Evolutionary conservation across 1,139 yeast species (phyloP), one percentile per base, ranked within the genome.

Genomic region (Geotrichum aggregatum): DNA sequence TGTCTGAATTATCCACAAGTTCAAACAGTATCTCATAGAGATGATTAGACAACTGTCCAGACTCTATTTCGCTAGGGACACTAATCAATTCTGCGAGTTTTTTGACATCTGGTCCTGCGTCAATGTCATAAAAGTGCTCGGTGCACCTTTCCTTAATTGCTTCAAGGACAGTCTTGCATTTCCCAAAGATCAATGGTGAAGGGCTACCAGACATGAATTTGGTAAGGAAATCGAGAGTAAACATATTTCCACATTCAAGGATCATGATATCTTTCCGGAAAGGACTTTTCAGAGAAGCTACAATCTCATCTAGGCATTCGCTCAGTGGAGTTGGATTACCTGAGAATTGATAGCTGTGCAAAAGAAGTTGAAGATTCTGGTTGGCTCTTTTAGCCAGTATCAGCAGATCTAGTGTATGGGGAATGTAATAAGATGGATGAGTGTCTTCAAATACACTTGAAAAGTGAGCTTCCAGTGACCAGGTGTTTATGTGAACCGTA

Each of bases 1-100:
- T 31, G n/a, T 40, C 44, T 10, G 50, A 14, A 14, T 51, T 44
- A 44, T 47, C 54, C 26, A 52, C 41, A 8, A 40, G 39, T 24
- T 52, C 49, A 44, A 52, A 44, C 30, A 52, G 28, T 30, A 52
- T 44, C n/a, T 43, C 30, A 43, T 43, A 28, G 31, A 35, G 47
- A 5, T 38, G 26, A 6, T n/a, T 10, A 7, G 18, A 14, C 21
- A 43, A 10, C 16, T 21, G 4, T 16, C 33, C 47, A 21, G 33
- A 19, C 13, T 28, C 21, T 5, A 30, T 30, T n/a, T 43, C 39
- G 30, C 38, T 28, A 16, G 50, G 44, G 28, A 47, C 28, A 10
- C 50, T 38, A 18, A 42, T n/a, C 11, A 36, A 18, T 18, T 47
- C 38, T 13, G 33, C 38, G 39, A 47, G 16, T 14, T 36, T 10